These are phyloP conservation scores for Solanum chacoense DNA, from an alignment of 305 asterid species.

Conservation along the genomic window DNA sequence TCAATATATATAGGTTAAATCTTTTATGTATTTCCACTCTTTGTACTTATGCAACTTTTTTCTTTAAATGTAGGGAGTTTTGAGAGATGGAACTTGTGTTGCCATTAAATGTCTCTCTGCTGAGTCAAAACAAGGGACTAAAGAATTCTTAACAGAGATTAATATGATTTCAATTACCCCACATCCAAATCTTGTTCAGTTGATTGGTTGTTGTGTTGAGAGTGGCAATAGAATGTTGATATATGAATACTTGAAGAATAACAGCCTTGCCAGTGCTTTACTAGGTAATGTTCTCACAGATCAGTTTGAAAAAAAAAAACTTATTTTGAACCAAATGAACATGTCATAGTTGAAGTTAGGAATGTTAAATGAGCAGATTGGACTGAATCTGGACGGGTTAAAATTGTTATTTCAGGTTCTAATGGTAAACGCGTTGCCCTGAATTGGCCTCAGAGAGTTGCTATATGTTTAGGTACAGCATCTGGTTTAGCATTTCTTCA, in stretches of 20 bases:
- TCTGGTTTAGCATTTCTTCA: constrained; percentile 10
- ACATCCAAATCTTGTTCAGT: constrained; percentile 67
- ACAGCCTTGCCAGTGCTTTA: constrained; percentile 62
- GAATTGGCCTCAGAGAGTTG: constrained; percentile 46
- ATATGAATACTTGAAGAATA: constrained; percentile 68
- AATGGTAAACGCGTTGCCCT: constrained; percentile 26
- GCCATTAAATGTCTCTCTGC: constrained; percentile 77
- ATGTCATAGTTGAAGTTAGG: neutral
- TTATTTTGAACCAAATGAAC: neutral
- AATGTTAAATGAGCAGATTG: neutral
- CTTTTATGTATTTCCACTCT: neutral
- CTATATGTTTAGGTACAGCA: constrained; percentile 2
- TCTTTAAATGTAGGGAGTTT: constrained; percentile 45
- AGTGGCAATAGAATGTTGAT: constrained; percentile 49
- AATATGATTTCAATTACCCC: constrained; percentile 43
- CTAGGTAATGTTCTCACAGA: constrained; percentile 32
- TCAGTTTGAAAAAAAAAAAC: neutral
- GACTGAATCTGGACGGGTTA: neutral
- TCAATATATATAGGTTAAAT: neutral
- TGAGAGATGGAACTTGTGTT: constrained; percentile 64
- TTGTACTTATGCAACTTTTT: neutral
- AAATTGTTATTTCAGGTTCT: constrained; percentile 29
- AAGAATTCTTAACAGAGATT: constrained; percentile 68
- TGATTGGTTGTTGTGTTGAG: constrained; percentile 72
- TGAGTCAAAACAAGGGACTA: constrained; percentile 68